Base-by-base conservation (phyloP, 2,329 filamentous ascomycete species). In the Aspergillus fumigatus region DNA sequence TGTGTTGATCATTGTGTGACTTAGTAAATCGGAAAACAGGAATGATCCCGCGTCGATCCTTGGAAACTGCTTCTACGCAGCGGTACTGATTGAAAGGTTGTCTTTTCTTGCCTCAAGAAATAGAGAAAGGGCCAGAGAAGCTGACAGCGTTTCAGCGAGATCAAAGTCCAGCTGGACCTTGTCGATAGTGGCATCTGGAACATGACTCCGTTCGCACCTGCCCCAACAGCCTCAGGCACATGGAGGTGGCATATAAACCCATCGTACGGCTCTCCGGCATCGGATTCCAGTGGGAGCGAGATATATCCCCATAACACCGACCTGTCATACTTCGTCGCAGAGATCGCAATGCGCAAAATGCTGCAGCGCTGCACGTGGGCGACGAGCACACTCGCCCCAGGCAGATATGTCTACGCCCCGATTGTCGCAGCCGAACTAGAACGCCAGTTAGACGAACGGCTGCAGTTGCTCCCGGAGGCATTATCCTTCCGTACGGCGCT, bases 311-410 rank as follows among this genome's bases (percentile, higher is more conserved):
- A 2, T 2, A 3, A 27, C 27, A 8, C 38, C 26, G 35, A 56
- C 29, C n/a, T 50, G 21, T 54, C 57, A 1, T 59, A 59, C 27
- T 59, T 57, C n/a, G 17, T 59, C 7, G 51, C 57, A 3, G 57
- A 59, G 27, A 54, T 57, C 7, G 57, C 54, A 7, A 59, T 59
- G 54, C 57, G 57, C 6, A 57, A 52, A 19, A 57, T 59, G 57
- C 54, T 59, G 14, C 51, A 52, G 11, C 51, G 54, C 7, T 59
- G 17, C 21, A 25, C 21, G 26, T 3, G 26, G 17, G 26, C 26
- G 7, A 26, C 25, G 25, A 26, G 25, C 25, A 26, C 25, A 26
- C 25, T 26, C 25, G 25, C 5, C 5, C 25, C 4, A 26, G 25
- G 25, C 25, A 26, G 7, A 26, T 26, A 26, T 6, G 25, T 26